Evolutionary conservation across 2,329 filamentous ascomycete genomes (phyloP), one percentile per base, ranked within the genome.

Genomic region (Cladosporium sp.): DNA sequence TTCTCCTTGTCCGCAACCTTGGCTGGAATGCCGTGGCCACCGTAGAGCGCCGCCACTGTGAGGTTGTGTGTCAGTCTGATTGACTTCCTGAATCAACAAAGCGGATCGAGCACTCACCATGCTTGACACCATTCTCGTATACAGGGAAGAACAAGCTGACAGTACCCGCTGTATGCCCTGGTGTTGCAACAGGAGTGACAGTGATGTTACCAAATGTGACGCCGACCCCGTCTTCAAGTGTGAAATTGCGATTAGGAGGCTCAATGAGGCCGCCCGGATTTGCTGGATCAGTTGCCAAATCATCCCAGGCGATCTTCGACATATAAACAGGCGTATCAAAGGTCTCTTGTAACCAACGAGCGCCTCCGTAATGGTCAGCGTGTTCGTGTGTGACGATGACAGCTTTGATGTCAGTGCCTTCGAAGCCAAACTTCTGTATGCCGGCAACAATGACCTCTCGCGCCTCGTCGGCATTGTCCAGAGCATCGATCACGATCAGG

Each of bases 311-410:
- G 10, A 59, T 21, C 30, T 66, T 64, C 6, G 67, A 66, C 26
- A 65, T 66, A 32, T 67, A 68, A 1, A 65, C 65, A 1, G 63
- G 49, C 7, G 64, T 36, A 28, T 54, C 34, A 34, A 57, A 70
- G 6, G 54, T 66, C 26, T 68, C 65, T 52, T 70, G 67, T 24
- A 70, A 34, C 58, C 65, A 70, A 14, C 26, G 59, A 6, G 65
- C 65, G 5, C 68, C 67, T 28, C 68, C 67, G 38, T 67, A 68
- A 38, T 70, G 65, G 36, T 70, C 67, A 12, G 63, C 52, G 38
- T 70, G 67, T 58, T 70, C 67, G 26, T 69, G 67, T 12, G 67
- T 70, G 21, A 70, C 64, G 30, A 69, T 51, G 24, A 69, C 58
- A 32, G 47, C 52, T 21, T 64, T 67, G 58, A 70, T 69, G 41